A percentile compares a stretch with the other conserved stretches of the same genome.
Evolutionary conservation across 345 rosid species (phyloP).

Genomic region (Eucalyptus sp.): DNA sequence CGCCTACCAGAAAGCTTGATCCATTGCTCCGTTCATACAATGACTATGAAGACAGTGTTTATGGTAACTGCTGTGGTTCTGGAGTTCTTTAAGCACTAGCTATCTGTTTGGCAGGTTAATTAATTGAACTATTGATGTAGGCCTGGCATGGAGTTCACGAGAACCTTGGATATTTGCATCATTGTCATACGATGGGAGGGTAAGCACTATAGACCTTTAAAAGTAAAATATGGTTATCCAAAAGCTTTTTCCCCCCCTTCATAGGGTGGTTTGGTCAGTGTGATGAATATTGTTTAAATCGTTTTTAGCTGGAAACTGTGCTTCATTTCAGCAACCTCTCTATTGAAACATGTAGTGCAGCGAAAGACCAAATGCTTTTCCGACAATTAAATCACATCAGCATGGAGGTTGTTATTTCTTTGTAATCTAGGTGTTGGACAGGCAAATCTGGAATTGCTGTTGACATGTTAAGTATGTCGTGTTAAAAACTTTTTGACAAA

Average conservation of each 20-base stretch:
- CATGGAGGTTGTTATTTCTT: neutral
- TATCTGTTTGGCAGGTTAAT: neutral
- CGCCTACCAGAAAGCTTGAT: conserved; percentile 16
- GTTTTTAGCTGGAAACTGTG: neutral
- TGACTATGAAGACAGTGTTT: conserved; percentile 86
- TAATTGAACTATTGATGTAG: conserved; percentile 21
- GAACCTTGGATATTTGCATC: conserved; percentile 93
- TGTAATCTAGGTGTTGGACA: neutral
- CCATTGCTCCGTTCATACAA: conserved; percentile 54
- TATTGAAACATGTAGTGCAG: neutral
- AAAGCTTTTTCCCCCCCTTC: neutral
- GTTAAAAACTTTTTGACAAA: neutral
- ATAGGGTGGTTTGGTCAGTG: neutral
- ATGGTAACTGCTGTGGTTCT: conserved; percentile 33
- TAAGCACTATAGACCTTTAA: conserved; percentile 10
- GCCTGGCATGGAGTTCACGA: conserved; percentile 85
- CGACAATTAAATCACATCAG: neutral
- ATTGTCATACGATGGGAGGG: conserved; percentile 90
- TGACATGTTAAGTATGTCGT: neutral
- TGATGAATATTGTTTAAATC: neutral
- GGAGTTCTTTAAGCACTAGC: neutral
- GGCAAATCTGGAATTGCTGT: neutral
- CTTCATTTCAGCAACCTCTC: neutral
- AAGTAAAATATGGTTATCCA: neutral
- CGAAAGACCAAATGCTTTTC: neutral